Percentiles rank a stretch among this genome's conserved stretches.
phyloP scores from a whole-genome alignment of 73 alveolate genomes.

The Paramecium primaurelia region DNA sequence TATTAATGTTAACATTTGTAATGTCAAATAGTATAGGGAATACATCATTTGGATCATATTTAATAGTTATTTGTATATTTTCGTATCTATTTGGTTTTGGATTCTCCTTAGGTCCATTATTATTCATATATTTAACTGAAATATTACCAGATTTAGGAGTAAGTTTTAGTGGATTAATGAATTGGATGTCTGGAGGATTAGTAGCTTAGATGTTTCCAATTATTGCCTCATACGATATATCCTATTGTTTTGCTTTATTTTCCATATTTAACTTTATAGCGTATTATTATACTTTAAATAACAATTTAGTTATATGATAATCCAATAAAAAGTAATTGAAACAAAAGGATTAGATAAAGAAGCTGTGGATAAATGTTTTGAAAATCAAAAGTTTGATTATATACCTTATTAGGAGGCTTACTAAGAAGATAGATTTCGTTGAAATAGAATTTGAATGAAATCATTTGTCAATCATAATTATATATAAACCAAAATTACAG shows the following conservation, averaged over 20 bases:
- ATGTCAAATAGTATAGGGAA: not conserved
- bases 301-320: not conserved
- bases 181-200: not conserved
- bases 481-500: not conserved
- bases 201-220: not conserved
- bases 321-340: not conserved
- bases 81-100: conserved; percentile 20
- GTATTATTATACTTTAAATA: not conserved
- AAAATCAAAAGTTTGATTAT: not conserved
- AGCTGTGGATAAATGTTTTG: not conserved
- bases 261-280: not conserved
- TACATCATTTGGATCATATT: not conserved
- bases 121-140: conserved; percentile 36
- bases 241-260: not conserved
- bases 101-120: conserved; percentile 17
- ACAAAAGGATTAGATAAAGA: not conserved
- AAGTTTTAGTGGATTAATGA: not conserved
- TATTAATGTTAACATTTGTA: not conserved
- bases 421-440: not conserved
- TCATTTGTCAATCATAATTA: not conserved
- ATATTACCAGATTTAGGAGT: conserved; percentile 40
- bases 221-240: not conserved
- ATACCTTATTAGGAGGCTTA: not conserved
- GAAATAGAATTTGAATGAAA: not conserved
- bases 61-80: not conserved